Conservation (phyloP, 2,329 filamentous ascomycete genomes). For the Paraphoma sp. region DNA sequence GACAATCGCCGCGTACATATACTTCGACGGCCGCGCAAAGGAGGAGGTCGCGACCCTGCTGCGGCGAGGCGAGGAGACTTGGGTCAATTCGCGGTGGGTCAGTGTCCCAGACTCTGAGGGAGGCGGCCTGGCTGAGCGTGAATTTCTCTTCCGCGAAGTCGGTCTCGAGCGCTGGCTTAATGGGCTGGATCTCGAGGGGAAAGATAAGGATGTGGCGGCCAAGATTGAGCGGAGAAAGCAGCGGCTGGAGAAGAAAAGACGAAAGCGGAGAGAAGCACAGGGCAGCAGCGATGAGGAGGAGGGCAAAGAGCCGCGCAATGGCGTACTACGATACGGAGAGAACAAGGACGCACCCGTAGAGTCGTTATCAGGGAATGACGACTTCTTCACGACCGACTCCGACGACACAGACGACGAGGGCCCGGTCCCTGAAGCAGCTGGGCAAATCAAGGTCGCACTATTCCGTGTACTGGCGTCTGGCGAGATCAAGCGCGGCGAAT, state of each 20-base stretch:
- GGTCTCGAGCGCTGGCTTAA: slow-evolving; percentile 96
- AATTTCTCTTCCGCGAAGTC: slow-evolving; percentile 97
- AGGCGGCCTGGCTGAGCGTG: slow-evolving; percentile 91
- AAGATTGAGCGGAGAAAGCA: slow-evolving; percentile 71
- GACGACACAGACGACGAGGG: slow-evolving; percentile 77
- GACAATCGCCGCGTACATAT: slow-evolving; percentile 98
- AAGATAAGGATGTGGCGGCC: slow-evolving; percentile 76
- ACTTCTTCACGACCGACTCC: slow-evolving; percentile 69
- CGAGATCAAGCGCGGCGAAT: slow-evolving; percentile 97
- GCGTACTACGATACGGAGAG: slow-evolving; percentile 79
- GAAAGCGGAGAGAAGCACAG: slow-evolving; percentile 71
- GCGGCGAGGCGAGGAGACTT: slow-evolving; percentile 93
- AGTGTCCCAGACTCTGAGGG: slow-evolving; percentile 90
- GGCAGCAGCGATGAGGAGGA: slow-evolving; percentile 58
- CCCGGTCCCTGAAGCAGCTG: slow-evolving; percentile 85
- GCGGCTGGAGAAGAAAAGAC: slow-evolving; percentile 82
- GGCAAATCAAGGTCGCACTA: slow-evolving; percentile 97
- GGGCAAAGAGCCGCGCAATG: slow-evolving; percentile 50
- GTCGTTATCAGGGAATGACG: slow-evolving; percentile 73
- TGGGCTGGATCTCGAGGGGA: slow-evolving; percentile 90
- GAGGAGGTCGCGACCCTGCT: slow-evolving; percentile 96
- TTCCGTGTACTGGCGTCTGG: slow-evolving; percentile 94
- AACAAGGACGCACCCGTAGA: slow-evolving; percentile 79
- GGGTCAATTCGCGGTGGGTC: slow-evolving; percentile 99
- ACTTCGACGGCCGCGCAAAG: slow-evolving; percentile 94